Conservation (phyloP, 495 filamentous ascomycete species). For the Annulohypoxylon stygium region DNA sequence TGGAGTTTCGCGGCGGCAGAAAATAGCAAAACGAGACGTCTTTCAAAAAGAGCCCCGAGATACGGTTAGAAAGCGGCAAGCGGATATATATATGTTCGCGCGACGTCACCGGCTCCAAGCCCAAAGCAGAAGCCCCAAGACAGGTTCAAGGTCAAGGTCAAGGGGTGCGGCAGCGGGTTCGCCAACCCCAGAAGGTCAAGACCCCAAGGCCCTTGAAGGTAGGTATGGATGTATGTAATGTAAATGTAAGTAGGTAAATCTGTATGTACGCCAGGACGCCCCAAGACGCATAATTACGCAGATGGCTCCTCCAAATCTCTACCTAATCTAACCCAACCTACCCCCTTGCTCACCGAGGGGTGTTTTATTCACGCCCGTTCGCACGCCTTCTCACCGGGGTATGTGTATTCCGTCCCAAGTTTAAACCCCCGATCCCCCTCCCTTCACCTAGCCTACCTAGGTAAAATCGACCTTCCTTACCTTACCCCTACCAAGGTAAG, state of each 20-base stretch:
- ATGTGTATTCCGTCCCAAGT: not conserved
- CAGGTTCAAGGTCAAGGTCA: no score
- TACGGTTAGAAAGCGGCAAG: not conserved
- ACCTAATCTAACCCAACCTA: not conserved
- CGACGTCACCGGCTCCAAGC: not conserved
- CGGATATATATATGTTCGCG: slow-evolving; percentile 4
- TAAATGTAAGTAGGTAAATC: not conserved
- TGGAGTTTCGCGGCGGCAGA: not conserved
- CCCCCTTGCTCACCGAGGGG: slow-evolving; percentile 1
- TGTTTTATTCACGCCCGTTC: not conserved
- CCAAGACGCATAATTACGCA: not conserved
- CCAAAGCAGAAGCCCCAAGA: not conserved
- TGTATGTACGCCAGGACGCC: not conserved
- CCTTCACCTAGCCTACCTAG: not conserved
- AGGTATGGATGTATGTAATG: no score
- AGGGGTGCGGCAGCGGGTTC: no score
- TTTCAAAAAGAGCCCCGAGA: not conserved
- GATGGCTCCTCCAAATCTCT: not conserved
- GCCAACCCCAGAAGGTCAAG: no score
- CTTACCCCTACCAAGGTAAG: not conserved
- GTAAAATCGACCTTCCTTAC: not conserved
- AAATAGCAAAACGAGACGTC: not conserved
- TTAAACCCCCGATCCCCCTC: not conserved
- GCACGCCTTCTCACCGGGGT: not conserved
- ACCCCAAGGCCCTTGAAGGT: no score